phyloP scores from a whole-genome alignment of 2,329 filamentous ascomycete genomes.

The Alternaria conjuncta region DNA sequence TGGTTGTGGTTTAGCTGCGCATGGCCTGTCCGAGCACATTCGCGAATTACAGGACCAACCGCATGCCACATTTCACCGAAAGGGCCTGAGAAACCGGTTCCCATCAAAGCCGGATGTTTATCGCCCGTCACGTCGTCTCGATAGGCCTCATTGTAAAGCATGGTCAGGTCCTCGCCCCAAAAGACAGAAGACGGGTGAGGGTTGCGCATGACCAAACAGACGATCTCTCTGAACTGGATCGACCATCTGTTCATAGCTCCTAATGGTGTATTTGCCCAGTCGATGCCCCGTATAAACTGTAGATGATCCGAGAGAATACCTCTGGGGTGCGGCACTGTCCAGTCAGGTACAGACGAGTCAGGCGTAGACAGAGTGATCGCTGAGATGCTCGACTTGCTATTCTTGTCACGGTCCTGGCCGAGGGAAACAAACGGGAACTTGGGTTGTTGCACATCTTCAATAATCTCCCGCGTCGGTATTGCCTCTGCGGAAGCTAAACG shows the following conservation, averaged over 20 bases:
- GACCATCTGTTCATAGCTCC: constrained; percentile 58
- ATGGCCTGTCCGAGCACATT: constrained; percentile 38
- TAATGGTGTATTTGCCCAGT: constrained; percentile 58
- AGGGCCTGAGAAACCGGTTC: constrained; percentile 41
- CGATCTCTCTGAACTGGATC: constrained; percentile 53
- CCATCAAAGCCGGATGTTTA: constrained; percentile 40
- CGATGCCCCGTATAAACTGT: constrained; percentile 50
- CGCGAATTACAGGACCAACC: constrained; percentile 40
- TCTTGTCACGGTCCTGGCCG: constrained; percentile 25
- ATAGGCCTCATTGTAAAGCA: constrained; percentile 51
- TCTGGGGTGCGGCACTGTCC: constrained; percentile 28
- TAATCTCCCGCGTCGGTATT: neutral
- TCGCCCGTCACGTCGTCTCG: constrained; percentile 40
- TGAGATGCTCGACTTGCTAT: constrained; percentile 21
- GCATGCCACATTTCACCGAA: constrained; percentile 51
- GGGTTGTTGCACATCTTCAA: constrained; percentile 7
- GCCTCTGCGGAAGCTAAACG: constrained; percentile 8
- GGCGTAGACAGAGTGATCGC: constrained; percentile 32
- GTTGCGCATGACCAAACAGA: constrained; percentile 41
- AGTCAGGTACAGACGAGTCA: constrained; percentile 35
- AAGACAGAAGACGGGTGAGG: constrained; percentile 46
- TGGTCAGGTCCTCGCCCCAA: constrained; percentile 38
- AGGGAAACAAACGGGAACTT: constrained; percentile 11
- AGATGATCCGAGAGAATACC: constrained; percentile 41
- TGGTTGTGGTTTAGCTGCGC: constrained; percentile 39